Evolutionary conservation across 805 yeast species (phyloP), one percentile per base, ranked within the genome.

Genomic region (Pichia kluyveri): DNA sequence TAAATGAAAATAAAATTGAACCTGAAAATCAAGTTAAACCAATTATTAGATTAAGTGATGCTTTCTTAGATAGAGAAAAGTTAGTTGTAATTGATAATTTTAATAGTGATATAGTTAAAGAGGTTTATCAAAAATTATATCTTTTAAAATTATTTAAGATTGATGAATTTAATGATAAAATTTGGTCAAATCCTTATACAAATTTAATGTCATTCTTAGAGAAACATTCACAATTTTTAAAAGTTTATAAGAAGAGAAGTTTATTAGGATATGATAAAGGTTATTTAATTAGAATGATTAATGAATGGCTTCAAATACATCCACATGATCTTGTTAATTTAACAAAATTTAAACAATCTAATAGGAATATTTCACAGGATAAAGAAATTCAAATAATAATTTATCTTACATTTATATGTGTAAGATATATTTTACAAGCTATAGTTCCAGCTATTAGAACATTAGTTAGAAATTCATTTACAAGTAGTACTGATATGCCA

Each of bases 281-380:
- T 17, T 45, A 45, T 38, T 3, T 37, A 10, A 27, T 41, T 9
- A 36, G 41, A n/a, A 34, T 45, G 30, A 18, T 45, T 27, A 41
- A 28, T 37, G 48, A 45, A 30, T 45, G 48, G 48, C 36, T 34
- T 19, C 48, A 45, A 37, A 45, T 45, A n/a, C 34, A 36, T 18
- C 48, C 48, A 15, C 37, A 41, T 38, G 38, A 45, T 28, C 28
- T 45, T 15, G 23, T 36, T 4, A 41, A 45, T 38, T 15, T 45
- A 3, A 28, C n/a, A 3, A n/a, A 37, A n/a, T 18, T 30, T 3
- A 38, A 19, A 15, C 15, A n/a, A 9, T 15, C 12, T 12, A 34
- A 12, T 3, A 17, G 9, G 9, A 28, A 19, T 9, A 32, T n/a
- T 30, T 14, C 37, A 2, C 12, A 26, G 17, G 44, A 45, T 28